Base-by-base conservation (phyloP, 768 basidiomycete genomes). In the Suillus clintonianus region DNA sequence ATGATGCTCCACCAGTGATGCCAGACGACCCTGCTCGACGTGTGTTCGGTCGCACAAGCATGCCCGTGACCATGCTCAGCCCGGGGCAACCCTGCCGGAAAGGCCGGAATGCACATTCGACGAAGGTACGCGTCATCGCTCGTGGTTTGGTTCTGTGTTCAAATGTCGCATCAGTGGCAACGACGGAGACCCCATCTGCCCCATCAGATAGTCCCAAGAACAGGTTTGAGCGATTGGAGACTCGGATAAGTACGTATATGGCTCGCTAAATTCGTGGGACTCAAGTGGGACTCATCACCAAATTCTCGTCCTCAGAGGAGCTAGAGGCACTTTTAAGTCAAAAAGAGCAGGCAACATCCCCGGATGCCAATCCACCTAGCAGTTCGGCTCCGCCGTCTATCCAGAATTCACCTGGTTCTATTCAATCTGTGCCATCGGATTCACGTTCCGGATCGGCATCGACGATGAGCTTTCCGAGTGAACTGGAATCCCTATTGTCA, bases 91-190 rank as follows among this genome's bases (percentile, higher is more conserved):
- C 53, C 68, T 88, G 51, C 86, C 89, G 0, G 70, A 82, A 0
- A 78, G 77, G 53, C 89, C 88, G 14, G 87, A 89, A 61, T 92
- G 91, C 70, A 91, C 89, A n/a, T 92, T 85, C 65, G 90, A 91
- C 67, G 91, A 92, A 65, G 77, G 89, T 87, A 69, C 51, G 61
- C 57, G 10, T 54, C 61, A 50, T 59, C 59, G 51, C 65, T 34
- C n/a, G 55, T 39, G 17, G 39, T 22, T 47, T 32, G 50, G 27
- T 48, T 58, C 27, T 48, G 37, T 57, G 45, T 55, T 43, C 15
- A 37, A 37, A 56, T 64, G n/a, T 61, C 51, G 24, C 61, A 24
- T n/a, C 63, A 86, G 84, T 81, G 53, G 48, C 62, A 45, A 59
- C 17, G 45, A 74, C 78, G 45, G 82, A 84, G 64, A 72, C 72